phyloP scores from a whole-genome alignment of 495 filamentous ascomycete genomes.

The Xylaria nigripes region DNA sequence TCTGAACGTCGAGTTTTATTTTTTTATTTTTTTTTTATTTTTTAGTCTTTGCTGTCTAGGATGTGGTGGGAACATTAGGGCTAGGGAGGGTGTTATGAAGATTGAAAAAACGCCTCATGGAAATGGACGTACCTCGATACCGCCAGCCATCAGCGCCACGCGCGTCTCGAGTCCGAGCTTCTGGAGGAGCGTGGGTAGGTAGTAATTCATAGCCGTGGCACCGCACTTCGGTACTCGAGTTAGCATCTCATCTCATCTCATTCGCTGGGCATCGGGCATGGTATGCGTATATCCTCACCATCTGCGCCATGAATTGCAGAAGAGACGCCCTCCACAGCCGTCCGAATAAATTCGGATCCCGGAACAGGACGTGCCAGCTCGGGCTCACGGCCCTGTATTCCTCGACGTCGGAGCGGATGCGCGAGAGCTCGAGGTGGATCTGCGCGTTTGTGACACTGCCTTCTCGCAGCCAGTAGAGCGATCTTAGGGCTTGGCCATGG shows the following conservation, averaged over 20 bases:
- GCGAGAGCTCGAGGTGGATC: conserved; percentile 28
- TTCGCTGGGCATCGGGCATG: neutral
- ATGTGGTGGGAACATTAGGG: neutral
- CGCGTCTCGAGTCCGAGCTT: conserved; percentile 37
- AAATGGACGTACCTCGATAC: conserved; percentile 35
- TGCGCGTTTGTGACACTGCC: conserved; percentile 29
- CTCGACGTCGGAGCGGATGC: conserved; percentile 32
- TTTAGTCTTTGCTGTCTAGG: too few relatives aligned
- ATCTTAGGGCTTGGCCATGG: conserved; percentile 27
- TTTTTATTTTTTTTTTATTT: too few relatives aligned
- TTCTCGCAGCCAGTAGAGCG: conserved; percentile 39
- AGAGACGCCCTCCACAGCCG: conserved; percentile 40
- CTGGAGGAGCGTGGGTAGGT: conserved; percentile 42
- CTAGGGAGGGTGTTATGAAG: neutral
- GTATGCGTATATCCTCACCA: conserved; percentile 4
- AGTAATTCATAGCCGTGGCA: conserved; percentile 50
- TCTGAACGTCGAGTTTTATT: too few relatives aligned
- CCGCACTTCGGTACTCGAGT: conserved; percentile 26
- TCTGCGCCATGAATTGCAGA: conserved; percentile 47
- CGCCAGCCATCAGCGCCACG: conserved; percentile 39
- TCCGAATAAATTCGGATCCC: conserved; percentile 30
- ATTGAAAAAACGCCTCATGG: too few relatives aligned
- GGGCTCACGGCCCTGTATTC: conserved; percentile 23
- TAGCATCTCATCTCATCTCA: neutral
- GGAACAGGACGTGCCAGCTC: conserved; percentile 33